Percentiles rank a stretch among this genome's conserved stretches.
These are phyloP conservation scores for Entomortierella lignicola DNA, from an alignment of 192 early-diverging fungal species.

Conservation along the genomic window DNA sequence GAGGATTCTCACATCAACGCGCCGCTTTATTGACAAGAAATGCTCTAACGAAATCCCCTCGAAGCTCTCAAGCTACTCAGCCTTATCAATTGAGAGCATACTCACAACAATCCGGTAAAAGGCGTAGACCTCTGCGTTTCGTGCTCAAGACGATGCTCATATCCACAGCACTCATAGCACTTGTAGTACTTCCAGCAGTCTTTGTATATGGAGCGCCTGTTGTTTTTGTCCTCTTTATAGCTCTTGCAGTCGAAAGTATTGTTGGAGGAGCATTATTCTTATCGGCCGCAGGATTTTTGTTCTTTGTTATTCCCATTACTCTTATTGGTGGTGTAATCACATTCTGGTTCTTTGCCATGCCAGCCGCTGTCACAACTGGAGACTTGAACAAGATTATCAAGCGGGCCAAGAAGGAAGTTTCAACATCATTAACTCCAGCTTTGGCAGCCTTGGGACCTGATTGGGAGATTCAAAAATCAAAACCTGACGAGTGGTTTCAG, in stretches of 20 bases:
- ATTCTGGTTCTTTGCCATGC: slow-evolving; percentile 23
- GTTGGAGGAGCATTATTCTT: slow-evolving; percentile 27
- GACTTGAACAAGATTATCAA: slow-evolving; percentile 38
- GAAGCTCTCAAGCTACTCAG: neutral
- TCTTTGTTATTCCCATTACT: slow-evolving; percentile 28
- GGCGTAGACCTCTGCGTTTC: slow-evolving; percentile 22
- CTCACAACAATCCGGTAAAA: neutral
- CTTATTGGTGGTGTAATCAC: slow-evolving; percentile 18
- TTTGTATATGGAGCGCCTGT: slow-evolving; percentile 27
- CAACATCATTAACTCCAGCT: slow-evolving; percentile 4
- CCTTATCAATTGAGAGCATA: slow-evolving; percentile 2
- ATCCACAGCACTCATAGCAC: slow-evolving; percentile 21
- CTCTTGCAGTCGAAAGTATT: slow-evolving; percentile 26
- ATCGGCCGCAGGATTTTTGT: slow-evolving; percentile 25
- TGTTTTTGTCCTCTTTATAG: slow-evolving; percentile 17
- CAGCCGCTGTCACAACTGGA: slow-evolving; percentile 3
- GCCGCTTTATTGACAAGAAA: neutral
- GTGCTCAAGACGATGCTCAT: slow-evolving; percentile 17
- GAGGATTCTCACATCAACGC: slow-evolving; percentile 13
- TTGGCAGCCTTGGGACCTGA: slow-evolving; percentile 22
- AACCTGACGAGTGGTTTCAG: slow-evolving; percentile 39
- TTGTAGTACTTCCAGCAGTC: slow-evolving; percentile 29
- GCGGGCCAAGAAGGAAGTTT: slow-evolving; percentile 3
- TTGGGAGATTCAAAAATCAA: slow-evolving; percentile 32
- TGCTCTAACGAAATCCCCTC: neutral